These are phyloP conservation scores for Talaromyces marneffei DNA, from an alignment of 2,329 filamentous ascomycete genomes.

Conservation along the genomic window DNA sequence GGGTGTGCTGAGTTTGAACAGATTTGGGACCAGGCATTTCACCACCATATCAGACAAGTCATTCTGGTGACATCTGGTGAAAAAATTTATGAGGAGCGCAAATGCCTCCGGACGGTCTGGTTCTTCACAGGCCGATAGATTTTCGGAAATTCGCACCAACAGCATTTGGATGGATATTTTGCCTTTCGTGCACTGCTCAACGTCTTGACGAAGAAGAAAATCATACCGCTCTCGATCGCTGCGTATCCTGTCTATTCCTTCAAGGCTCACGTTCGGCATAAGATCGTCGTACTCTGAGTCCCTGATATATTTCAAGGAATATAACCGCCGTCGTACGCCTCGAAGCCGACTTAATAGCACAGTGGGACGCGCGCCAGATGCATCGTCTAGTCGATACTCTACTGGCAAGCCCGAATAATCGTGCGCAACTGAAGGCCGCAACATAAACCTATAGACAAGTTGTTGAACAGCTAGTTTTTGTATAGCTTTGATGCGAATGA, in stretches of 20 bases:
- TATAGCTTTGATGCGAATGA: conserved; percentile 32
- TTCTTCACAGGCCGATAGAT: conserved; percentile 31
- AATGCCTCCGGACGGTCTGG: conserved; percentile 32
- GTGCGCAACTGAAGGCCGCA: conserved; percentile 36
- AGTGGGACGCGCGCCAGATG: conserved; percentile 26
- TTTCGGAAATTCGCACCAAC: conserved; percentile 31
- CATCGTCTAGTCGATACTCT: conserved; percentile 26
- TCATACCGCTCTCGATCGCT: conserved; percentile 22
- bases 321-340: conserved; percentile 27
- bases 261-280: conserved; percentile 15
- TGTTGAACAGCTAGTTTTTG: conserved; percentile 35
- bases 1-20: conserved; percentile 31
- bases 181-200: conserved; percentile 24
- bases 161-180: conserved; percentile 31
- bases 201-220: conserved; percentile 25
- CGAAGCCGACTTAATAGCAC: conserved; percentile 32
- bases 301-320: conserved; percentile 23
- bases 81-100: conserved; percentile 32
- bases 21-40: conserved; percentile 33
- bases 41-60: conserved; percentile 36
- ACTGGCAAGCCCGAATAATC: conserved; percentile 31
- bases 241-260: conserved; percentile 20
- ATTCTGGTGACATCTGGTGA: conserved; percentile 34
- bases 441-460: conserved; percentile 34
- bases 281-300: conserved; percentile 29